Conservation (phyloP, 768 basidiomycete genomes). For the Leucocoprinus birnbaumii region DNA sequence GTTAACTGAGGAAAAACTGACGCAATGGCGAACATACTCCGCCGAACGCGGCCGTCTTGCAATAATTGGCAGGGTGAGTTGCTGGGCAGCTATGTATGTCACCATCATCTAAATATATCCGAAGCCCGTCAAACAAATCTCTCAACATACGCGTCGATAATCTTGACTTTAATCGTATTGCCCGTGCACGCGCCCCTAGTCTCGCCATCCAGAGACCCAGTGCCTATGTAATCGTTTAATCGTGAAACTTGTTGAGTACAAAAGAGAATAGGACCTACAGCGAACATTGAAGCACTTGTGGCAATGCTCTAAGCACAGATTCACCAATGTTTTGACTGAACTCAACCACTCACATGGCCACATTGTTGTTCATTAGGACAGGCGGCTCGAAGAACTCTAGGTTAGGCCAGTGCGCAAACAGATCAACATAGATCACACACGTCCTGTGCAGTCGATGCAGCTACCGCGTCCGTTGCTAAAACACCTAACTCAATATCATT, state of each 20-base stretch:
- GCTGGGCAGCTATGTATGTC: constrained; percentile 23
- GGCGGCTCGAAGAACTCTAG: constrained; percentile 3
- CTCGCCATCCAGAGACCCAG: constrained; percentile 21
- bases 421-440: constrained; percentile 13
- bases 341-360: constrained; percentile 15
- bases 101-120: constrained; percentile 3
- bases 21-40: constrained; percentile 13
- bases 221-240: constrained; percentile 11
- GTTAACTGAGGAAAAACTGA: neutral
- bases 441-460: constrained; percentile 26
- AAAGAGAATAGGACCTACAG: too few relatives aligned
- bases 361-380: constrained; percentile 13
- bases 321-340: too few relatives aligned
- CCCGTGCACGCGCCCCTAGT: constrained; percentile 23
- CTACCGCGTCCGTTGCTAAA: constrained; percentile 19
- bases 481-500: neutral
- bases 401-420: neutral
- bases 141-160: constrained; percentile 23
- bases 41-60: constrained; percentile 25
- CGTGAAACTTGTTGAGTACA: constrained; percentile 4
- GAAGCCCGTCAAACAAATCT: neutral
- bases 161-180: constrained; percentile 30
- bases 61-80: constrained; percentile 32
- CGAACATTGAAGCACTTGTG: constrained; percentile 24
- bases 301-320: too few relatives aligned